A percentile compares a stretch with the other conserved stretches of the same genome.
These are phyloP conservation scores for Passiflora organensis DNA, from an alignment of 345 rosid species.

Conservation along the genomic window DNA sequence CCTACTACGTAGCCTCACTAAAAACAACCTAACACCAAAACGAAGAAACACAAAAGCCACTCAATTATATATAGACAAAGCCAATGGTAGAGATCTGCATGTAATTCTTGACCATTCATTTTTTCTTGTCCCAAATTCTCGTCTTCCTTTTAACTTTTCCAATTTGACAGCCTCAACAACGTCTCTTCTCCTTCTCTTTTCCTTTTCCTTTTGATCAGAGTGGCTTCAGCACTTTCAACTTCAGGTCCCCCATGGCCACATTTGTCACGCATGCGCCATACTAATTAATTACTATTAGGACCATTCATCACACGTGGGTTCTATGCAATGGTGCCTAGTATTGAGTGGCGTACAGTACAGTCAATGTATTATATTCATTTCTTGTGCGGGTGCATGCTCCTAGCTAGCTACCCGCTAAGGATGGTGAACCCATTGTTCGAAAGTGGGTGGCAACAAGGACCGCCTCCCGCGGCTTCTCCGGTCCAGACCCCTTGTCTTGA, in stretches of 20 bases:
- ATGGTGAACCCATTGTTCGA: not conserved
- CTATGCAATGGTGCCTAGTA: not conserved
- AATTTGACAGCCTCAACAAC: too few relatives aligned
- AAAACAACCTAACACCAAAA: not conserved
- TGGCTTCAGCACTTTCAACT: too few relatives aligned
- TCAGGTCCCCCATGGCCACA: not conserved
- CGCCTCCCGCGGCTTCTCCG: constrained; percentile 8
- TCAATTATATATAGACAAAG: too few relatives aligned
- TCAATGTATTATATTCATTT: not conserved
- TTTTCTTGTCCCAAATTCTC: not conserved
- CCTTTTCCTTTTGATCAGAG: too few relatives aligned
- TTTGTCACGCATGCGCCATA: not conserved
- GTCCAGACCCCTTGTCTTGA: constrained; percentile 7
- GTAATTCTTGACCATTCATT: not conserved
- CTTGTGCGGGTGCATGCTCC: not conserved
- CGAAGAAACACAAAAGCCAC: too few relatives aligned
- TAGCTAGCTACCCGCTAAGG: too few relatives aligned
- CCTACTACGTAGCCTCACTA: not conserved
- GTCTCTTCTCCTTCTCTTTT: too few relatives aligned
- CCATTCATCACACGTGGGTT: constrained; percentile 14
- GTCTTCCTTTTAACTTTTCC: not conserved
- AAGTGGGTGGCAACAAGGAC: constrained; percentile 11
- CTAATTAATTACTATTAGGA: constrained; percentile 5
- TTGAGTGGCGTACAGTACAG: too few relatives aligned
- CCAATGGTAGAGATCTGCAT: not conserved